A percentile compares a stretch with the other conserved stretches of the same genome.
Evolutionary conservation across 2,329 filamentous ascomycete species (phyloP).

Genomic region (Penicillium italicum): DNA sequence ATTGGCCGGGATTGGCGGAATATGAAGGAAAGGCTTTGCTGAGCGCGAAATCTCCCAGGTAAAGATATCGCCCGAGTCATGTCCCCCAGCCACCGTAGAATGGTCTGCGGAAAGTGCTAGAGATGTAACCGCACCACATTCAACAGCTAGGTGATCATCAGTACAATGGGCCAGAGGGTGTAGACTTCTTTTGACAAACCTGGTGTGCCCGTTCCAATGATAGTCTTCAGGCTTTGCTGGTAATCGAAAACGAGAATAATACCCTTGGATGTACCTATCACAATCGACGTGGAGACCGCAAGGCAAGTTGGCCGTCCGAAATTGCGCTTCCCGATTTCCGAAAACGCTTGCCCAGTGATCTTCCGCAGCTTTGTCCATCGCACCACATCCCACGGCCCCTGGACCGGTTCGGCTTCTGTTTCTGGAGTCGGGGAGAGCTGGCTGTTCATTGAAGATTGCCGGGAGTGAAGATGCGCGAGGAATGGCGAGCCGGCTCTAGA

Average conservation of each 20-base stretch:
- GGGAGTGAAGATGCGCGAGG: slow-evolving; percentile 71
- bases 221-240: slow-evolving; percentile 88
- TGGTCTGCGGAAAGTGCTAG: slow-evolving; percentile 92
- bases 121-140: slow-evolving; percentile 82
- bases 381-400: slow-evolving; percentile 93
- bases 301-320: slow-evolving; percentile 91
- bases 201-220: slow-evolving; percentile 90
- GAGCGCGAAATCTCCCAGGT: slow-evolving; percentile 88
- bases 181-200: slow-evolving; percentile 50
- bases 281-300: slow-evolving; percentile 80
- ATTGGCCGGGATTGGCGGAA: slow-evolving; percentile 68
- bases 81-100: slow-evolving; percentile 83
- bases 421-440: slow-evolving; percentile 60
- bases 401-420: slow-evolving; percentile 64
- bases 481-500: slow-evolving; percentile 74
- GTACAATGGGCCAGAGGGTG: background rate
- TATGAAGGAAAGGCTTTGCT: slow-evolving; percentile 83
- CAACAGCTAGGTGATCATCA: slow-evolving; percentile 60
- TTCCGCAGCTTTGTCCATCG: slow-evolving; percentile 93
- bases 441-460: slow-evolving; percentile 74
- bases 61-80: slow-evolving; percentile 87
- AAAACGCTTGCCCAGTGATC: slow-evolving; percentile 84
- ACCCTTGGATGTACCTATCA: slow-evolving; percentile 89
- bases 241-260: slow-evolving; percentile 96
- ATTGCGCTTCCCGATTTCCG: slow-evolving; percentile 84